phyloP scores from a whole-genome alignment of 345 rosid genomes.

The Gossypium sturtianum region DNA sequence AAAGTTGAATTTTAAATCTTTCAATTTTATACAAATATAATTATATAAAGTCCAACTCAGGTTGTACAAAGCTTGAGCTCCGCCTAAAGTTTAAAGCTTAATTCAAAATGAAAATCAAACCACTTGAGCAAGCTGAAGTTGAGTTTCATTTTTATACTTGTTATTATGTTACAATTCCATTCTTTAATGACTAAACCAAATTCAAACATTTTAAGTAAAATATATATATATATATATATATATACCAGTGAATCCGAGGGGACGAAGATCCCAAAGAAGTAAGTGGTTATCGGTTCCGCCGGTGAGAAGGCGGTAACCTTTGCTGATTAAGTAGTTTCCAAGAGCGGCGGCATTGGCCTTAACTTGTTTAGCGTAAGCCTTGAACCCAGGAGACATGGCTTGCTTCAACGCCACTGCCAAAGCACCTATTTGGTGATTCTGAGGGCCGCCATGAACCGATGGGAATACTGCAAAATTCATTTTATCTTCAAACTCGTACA shows the following conservation, averaged over 20 bases:
- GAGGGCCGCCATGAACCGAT: constrained; percentile 98
- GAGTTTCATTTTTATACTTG: too few relatives aligned
- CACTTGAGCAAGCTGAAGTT: too few relatives aligned
- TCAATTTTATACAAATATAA: too few relatives aligned
- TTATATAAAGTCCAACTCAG: too few relatives aligned
- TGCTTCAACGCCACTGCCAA: constrained; percentile 99
- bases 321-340: constrained; percentile 69
- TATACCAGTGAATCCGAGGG: constrained; percentile 93
- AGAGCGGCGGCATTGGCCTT: constrained; percentile 93
- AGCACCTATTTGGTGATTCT: constrained; percentile 99
- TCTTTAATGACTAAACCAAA: neutral
- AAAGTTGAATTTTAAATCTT: too few relatives aligned
- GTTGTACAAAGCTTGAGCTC: too few relatives aligned
- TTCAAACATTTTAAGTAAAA: neutral
- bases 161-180: too few relatives aligned
- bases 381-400: constrained; percentile 72
- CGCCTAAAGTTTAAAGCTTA: too few relatives aligned
- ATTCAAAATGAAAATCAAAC: too few relatives aligned
- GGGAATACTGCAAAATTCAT: constrained; percentile 98
- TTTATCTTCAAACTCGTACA: constrained; percentile 92
- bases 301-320: constrained; percentile 85
- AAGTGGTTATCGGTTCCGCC: constrained; percentile 98
- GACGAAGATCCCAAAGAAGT: constrained; percentile 97
- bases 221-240: constrained; percentile 12
- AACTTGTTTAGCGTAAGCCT: constrained; percentile 95